A percentile compares a stretch with the other conserved stretches of the same genome.
phyloP scores from a whole-genome alignment of 2,329 filamentous ascomycete species.

The Stachybotrys elegans region DNA sequence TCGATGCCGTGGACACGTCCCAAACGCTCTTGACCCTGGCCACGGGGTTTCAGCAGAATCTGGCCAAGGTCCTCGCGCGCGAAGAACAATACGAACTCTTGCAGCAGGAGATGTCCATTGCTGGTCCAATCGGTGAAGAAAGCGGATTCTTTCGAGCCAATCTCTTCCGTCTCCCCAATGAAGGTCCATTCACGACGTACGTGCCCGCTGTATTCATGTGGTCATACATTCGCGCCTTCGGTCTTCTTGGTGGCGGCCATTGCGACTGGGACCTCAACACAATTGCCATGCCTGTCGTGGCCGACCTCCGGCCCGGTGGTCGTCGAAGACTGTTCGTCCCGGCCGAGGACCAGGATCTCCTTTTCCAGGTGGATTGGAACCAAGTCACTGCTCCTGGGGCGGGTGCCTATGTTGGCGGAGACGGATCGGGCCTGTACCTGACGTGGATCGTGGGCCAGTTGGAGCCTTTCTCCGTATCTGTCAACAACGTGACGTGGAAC shows the following conservation, averaged over 20 bases:
- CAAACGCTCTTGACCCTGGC: conserved; percentile 64
- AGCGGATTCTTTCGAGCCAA: conserved; percentile 62
- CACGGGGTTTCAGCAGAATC: conserved; percentile 63
- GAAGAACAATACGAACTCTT: conserved; percentile 50
- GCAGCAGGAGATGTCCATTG: conserved; percentile 52
- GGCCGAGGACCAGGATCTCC: conserved; percentile 40
- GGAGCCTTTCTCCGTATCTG: conserved; percentile 17
- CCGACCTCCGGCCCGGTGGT: conserved; percentile 33
- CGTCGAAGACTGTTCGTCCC: conserved; percentile 12
- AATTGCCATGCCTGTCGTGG: conserved; percentile 53
- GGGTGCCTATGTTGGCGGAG: conserved; percentile 19
- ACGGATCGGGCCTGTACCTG: conserved; percentile 28
- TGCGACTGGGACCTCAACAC: conserved; percentile 50
- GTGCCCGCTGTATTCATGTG: conserved; percentile 60
- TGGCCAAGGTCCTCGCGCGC: conserved; percentile 50
- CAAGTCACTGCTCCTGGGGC: conserved; percentile 14
- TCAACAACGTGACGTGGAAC: conserved; percentile 16
- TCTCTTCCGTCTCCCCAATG: conserved; percentile 52
- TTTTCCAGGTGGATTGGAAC: conserved; percentile 42
- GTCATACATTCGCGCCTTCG: conserved; percentile 56
- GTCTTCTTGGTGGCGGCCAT: conserved; percentile 49
- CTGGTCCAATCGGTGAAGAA: conserved; percentile 71
- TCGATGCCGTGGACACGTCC: conserved; percentile 55
- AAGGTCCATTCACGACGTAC: conserved; percentile 63
- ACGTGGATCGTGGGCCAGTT: conserved; percentile 25